phyloP scores from a whole-genome alignment of 331 rosid species.

The Malus hybrid region DNA sequence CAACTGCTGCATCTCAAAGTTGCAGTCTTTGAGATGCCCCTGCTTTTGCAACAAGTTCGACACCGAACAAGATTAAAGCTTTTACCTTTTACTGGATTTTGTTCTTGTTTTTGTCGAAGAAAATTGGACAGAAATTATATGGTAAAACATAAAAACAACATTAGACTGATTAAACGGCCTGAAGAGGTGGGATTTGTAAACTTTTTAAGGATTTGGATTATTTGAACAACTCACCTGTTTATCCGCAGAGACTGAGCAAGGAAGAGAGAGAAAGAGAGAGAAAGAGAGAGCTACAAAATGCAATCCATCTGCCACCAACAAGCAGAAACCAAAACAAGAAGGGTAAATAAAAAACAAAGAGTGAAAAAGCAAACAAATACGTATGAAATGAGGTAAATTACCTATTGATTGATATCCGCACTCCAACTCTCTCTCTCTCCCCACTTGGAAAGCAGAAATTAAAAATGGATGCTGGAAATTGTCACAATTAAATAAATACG shows the following conservation, averaged over 20 bases:
- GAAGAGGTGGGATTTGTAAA: constrained; percentile 28
- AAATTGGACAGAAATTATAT: background rate
- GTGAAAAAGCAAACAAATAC: constrained; percentile 11
- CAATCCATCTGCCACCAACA: constrained; percentile 20
- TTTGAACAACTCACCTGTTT: constrained; percentile 30
- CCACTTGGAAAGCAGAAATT: background rate
- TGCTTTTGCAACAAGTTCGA: background rate
- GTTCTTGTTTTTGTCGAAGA: background rate
- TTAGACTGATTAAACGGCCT: constrained; percentile 10
- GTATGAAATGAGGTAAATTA: constrained; percentile 3
- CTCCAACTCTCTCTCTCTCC: background rate
- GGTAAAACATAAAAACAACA: background rate
- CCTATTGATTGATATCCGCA: background rate
- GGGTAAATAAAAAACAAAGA: constrained; percentile 20
- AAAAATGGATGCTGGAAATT: background rate
- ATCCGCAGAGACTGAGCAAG: constrained; percentile 43
- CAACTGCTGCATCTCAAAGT: background rate
- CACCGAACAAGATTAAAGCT: background rate
- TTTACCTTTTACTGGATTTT: background rate
- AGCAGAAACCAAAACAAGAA: constrained; percentile 3
- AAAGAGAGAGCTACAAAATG: constrained; percentile 16
- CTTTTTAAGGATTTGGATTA: constrained; percentile 24
- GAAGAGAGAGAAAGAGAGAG: background rate
- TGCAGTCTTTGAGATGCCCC: background rate
- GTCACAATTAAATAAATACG: background rate